These are phyloP conservation scores for Xylaria sp. DNA, from an alignment of 2,329 filamentous ascomycete genomes.

Conservation along the genomic window DNA sequence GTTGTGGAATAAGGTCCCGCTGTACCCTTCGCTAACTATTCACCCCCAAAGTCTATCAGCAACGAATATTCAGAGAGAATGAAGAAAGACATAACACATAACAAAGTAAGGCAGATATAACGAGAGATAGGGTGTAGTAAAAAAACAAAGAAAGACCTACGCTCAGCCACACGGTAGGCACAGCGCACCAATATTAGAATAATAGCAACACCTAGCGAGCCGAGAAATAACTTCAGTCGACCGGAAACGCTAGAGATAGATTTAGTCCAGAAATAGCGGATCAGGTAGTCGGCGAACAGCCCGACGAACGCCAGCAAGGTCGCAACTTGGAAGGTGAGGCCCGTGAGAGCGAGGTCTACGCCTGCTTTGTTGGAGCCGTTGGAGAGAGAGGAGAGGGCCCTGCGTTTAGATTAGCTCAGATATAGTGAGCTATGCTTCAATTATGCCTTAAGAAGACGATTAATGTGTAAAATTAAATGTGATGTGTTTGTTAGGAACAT, in stretches of 20 bases:
- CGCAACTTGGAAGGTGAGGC: constrained; percentile 67
- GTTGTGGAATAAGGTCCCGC: constrained; percentile 59
- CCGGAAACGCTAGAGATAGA: constrained; percentile 22
- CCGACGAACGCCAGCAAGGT: constrained; percentile 63
- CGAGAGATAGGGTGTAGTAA: no score
- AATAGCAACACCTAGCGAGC: constrained; percentile 61
- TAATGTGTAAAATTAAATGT: no score
- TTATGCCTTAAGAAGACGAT: no score
- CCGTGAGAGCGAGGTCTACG: constrained; percentile 62
- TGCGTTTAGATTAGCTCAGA: no score
- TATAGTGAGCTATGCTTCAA: no score
- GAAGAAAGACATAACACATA: no score
- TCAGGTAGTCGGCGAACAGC: constrained; percentile 58
- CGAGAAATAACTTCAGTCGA: constrained; percentile 61
- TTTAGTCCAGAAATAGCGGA: constrained; percentile 42
- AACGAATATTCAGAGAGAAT: no score
- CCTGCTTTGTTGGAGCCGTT: constrained; percentile 58
- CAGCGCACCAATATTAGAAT: constrained; percentile 66
- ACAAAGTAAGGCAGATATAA: no score
- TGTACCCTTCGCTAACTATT: constrained; percentile 63
- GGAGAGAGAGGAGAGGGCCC: constrained; percentile 52
- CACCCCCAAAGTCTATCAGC: not conserved
- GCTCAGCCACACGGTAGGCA: constrained; percentile 67
- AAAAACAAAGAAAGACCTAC: constrained; percentile 1
- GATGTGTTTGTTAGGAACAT: no score